phyloP scores from a whole-genome alignment of 495 filamentous ascomycete genomes.

The Aspergillus baeticus region DNA sequence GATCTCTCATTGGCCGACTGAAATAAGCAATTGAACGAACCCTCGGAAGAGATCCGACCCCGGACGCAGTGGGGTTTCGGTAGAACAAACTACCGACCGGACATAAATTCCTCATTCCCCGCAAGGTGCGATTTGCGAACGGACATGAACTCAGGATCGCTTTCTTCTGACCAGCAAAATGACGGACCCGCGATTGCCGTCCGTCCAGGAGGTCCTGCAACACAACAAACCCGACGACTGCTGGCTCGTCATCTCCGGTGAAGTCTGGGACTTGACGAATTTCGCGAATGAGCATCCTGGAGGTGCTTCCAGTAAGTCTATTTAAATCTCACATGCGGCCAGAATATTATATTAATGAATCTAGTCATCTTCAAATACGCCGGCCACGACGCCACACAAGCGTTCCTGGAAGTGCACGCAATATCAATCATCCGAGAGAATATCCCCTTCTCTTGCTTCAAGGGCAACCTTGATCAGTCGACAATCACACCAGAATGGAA shows the following conservation, averaged over 20 bases:
- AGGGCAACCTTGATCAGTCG: not conserved
- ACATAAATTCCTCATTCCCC: too few species aligned
- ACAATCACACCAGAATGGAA: constrained; percentile 1
- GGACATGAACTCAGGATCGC: too few species aligned
- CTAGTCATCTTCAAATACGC: constrained; percentile 9
- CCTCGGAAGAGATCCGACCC: too few species aligned
- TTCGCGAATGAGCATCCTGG: not conserved
- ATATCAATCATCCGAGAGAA: not conserved
- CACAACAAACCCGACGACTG: constrained; percentile 7
- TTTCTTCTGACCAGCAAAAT: too few species aligned
- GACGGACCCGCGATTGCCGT: not conserved
- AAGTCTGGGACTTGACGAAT: not conserved
- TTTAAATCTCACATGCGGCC: not conserved
- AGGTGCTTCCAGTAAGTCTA: not conserved
- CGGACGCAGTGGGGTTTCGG: too few species aligned
- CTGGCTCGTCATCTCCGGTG: constrained; percentile 1
- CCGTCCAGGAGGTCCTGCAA: not conserved
- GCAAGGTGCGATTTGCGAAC: too few species aligned
- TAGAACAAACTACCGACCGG: too few species aligned
- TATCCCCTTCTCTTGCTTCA: not conserved
- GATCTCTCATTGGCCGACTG: too few species aligned
- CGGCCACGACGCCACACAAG: constrained; percentile 2
- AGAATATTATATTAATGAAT: not conserved
- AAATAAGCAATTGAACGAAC: too few species aligned
- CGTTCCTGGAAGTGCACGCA: constrained; percentile 6